Evolutionary conservation across 164 flowering plant species (phyloP), one percentile per base, ranked within the genome.

Genomic region (Berberis vulgaris): DNA sequence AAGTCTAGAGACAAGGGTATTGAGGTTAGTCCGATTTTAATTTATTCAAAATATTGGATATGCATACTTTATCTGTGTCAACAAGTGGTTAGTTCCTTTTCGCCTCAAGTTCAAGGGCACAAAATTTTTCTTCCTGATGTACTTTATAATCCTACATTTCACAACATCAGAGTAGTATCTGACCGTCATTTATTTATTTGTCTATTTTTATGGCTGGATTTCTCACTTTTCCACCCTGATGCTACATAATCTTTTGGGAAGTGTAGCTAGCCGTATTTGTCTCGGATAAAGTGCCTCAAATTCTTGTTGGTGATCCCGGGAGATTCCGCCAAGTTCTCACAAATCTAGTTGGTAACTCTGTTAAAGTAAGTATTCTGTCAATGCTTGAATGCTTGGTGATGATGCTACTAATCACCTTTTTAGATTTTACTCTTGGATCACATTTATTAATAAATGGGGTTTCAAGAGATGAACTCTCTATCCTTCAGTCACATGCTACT

Each of bases 331-430:
- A 89, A 71, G 86, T 92, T 42, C 75, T 92, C 38, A 89, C 93
- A 9, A 92, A 92, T 79, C 96, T 92, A 63, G 96, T 92, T 49
- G 91, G 93, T 3, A 92, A 92, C 78, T 89, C 98, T 65, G 86
- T 89, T 54, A 89, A 92, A 78, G 98, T 92, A 77, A 81, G 94
- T 76, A 3, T 52, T 52, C 5, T 26, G 26, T 50, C 49, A 50
- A n/a, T 50, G 54, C 10, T 9, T 52, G 54, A 26, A 26, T 26
- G 26, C 26, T 26, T 26, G 26, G 26, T 26, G 26, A 26, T 26
- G 26, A 26, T 26, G 26, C 26, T 26, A 26, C 26, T 26, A 26
- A 26, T 26, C 26, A 26, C 26, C 26, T 26, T 26, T 26, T 26
- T 26, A 26, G 26, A 26, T 26, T 26, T 26, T 26, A 26, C 26